Percentiles rank a stretch among this genome's conserved stretches.
These are phyloP conservation scores for Barnettozyma sucrosica DNA, from an alignment of 805 yeast species.

Conservation along the genomic window DNA sequence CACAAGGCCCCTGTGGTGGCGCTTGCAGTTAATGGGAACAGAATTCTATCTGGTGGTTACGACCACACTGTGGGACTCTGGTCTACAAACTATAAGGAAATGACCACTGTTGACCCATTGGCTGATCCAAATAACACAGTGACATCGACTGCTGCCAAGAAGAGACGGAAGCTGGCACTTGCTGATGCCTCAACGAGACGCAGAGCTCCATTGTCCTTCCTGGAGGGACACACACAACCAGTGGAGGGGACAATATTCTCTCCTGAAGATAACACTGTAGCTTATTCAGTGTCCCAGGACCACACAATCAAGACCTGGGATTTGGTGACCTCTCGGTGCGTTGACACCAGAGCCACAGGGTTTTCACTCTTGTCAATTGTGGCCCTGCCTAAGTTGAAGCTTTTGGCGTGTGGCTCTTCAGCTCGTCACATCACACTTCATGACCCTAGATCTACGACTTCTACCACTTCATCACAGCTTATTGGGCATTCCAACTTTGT, in stretches of 20 bases:
- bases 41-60: slow-evolving; percentile 78
- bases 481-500: slow-evolving; percentile 92
- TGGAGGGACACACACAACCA: slow-evolving; percentile 81
- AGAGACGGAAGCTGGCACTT: slow-evolving; percentile 78
- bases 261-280: slow-evolving; percentile 67
- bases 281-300: slow-evolving; percentile 92
- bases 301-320: slow-evolving; percentile 97
- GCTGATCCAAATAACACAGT: slow-evolving; percentile 42
- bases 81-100: slow-evolving; percentile 83
- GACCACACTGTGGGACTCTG: slow-evolving; percentile 80
- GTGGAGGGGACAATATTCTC: slow-evolving; percentile 84
- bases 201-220: slow-evolving; percentile 71
- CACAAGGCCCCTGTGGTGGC: slow-evolving; percentile 85
- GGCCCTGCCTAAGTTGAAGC: slow-evolving; percentile 58
- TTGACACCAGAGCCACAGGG: slow-evolving; percentile 84
- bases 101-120: slow-evolving; percentile 55
- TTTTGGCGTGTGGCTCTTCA: slow-evolving; percentile 90
- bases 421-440: slow-evolving; percentile 95
- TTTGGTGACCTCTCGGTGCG: slow-evolving; percentile 74
- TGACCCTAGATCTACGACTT: slow-evolving; percentile 74
- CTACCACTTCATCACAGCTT: slow-evolving; percentile 65
- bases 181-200: slow-evolving; percentile 72
- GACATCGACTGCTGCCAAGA: slow-evolving; percentile 74
- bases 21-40: slow-evolving; percentile 46
- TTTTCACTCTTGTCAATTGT: slow-evolving; percentile 75